A percentile compares a stretch with the other conserved stretches of the same genome.
These are phyloP conservation scores for Saccharomycopsis amapae DNA, from an alignment of 805 yeast genomes.

Conservation along the genomic window DNA sequence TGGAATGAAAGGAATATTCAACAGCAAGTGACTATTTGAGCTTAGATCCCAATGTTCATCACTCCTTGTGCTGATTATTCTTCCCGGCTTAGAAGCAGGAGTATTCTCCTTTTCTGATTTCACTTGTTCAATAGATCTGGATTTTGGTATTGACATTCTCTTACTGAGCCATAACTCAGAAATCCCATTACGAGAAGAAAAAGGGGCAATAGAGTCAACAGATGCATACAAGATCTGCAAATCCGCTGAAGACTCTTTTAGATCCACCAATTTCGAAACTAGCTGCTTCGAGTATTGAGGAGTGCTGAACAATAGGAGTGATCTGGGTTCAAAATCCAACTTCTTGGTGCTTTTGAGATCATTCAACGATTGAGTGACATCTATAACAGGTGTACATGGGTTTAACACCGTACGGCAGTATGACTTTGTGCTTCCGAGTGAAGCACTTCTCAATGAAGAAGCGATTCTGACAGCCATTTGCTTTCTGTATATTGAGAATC, in stretches of 20 bases:
- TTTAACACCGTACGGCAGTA: conserved; percentile 11
- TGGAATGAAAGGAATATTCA: conserved; percentile 8
- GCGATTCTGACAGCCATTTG: background rate
- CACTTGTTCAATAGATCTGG: conserved; percentile 4
- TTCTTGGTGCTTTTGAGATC: background rate
- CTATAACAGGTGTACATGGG: conserved; percentile 1
- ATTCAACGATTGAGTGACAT: background rate
- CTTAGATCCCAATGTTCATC: conserved; percentile 2
- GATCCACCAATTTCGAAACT: background rate
- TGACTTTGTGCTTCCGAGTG: conserved; percentile 7
- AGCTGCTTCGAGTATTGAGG: conserved; percentile 6
- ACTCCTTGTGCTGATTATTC: conserved; percentile 1
- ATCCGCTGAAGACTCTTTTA: conserved; percentile 4
- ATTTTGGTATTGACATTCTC: background rate
- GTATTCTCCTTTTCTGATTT: background rate
- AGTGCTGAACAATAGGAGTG: conserved; percentile 13
- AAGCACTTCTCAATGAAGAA: background rate
- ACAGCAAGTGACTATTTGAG: conserved; percentile 1
- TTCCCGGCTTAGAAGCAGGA: conserved; percentile 5
- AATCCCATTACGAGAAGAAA: conserved; percentile 9
- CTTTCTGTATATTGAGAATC: background rate
- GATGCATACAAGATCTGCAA: conserved; percentile 16
- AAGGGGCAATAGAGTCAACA: conserved; percentile 20
- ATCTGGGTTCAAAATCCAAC: conserved; percentile 6
- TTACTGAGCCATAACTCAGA: conserved; percentile 16